Evolutionary conservation across 148 eudicot genomes (phyloP), one percentile per base, ranked within the genome.

Genomic region (Cornus controversa): DNA sequence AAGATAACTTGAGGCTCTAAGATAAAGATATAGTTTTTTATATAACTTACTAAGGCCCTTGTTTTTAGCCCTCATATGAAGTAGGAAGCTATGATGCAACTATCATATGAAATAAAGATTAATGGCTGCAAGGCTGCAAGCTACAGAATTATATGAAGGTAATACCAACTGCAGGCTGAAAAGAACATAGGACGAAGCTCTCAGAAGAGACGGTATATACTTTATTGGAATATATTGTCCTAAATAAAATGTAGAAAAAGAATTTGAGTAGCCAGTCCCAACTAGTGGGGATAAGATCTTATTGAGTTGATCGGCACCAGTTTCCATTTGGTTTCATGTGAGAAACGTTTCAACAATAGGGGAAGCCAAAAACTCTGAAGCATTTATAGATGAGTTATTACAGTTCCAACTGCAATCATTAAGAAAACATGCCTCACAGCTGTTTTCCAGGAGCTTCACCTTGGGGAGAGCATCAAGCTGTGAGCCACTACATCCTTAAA

Each of bases 271-370:
- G 54, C 29, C 73, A 23, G 58, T 31, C 24, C 64, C 31, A 64
- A 54, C 45, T 37, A 37, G 69, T 57, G 34, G 15, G 64, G 22
- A 25, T 42, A 5, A 26, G 45, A 26, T 29, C 45, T 75, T 63
- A 60, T 64, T 74, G 57, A 64, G 69, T 50, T 65, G 78, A 65
- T 15, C 16, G 42, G 25, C 60, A 75, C 40, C 23, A 10, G 45
- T 66, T 42, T 42, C 20, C 42, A 65, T 66, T 42, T 45, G 36
- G 70, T 45, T 25, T 23, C 9, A 23, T 25, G 24, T 28, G 14
- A 64, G 28, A n/a, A 26, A 67, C 34, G 40, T 0, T 26, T 29
- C 14, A 8, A 45, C 40, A 40, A 64, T 63, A 10, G 34, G 25
- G 28, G 16, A 29, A 23, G 28, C 58, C 69, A 36, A 24, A 16